Evolutionary conservation across 768 basidiomycete species (phyloP), one percentile per base, ranked within the genome.

Genomic region (Neoboletus brunneissimus): DNA sequence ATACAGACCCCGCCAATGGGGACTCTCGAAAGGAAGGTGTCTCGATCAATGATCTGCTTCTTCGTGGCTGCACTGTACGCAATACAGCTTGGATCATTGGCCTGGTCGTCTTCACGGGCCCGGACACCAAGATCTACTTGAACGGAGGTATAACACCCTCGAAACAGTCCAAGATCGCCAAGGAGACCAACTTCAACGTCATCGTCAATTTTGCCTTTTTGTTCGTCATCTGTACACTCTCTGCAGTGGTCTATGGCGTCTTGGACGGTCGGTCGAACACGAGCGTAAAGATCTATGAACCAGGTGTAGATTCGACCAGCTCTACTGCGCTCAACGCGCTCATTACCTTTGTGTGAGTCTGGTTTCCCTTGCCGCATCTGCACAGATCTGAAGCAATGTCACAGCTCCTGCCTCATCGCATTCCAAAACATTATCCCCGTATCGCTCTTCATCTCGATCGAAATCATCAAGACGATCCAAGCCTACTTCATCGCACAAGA

Each of bases 391-490:
- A 60, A 13, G 6, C 48, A 32, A 58, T 37, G 13, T 25, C 56
- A 20, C 65, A 97, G 94, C 27, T 91, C 94, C 2, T 91, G 89
- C 70, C 82, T 99, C 40, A 92, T 98, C 68, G 89, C 91, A 3
- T 98, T 98, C 79, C 95, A 98, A 75, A 98, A 98, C 72, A 95
- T 97, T 69, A 89, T 98, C 15, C 95, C 95, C 23, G 88, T 97
- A 55, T 94, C 94, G 4, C 82, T 98, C 23, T 96, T 96, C 78
- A 97, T 98, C 68, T 95, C 95, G 47, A 94, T 97, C 67, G 95
- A 98, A 75, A 91, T 97, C 61, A 94, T 97, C 78, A 97, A 97
- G 78, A 97, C 95, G 2, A 92, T 96, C 54, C 95, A 97, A 70
- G 95, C 95, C 3, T 96, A 84, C 76, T 96, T 97, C 77, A 98